Percentiles rank a stretch among this genome's conserved stretches.
These are phyloP conservation scores for Abrus precatorius DNA, from an alignment of 306 rosid species.

Conservation along the genomic window DNA sequence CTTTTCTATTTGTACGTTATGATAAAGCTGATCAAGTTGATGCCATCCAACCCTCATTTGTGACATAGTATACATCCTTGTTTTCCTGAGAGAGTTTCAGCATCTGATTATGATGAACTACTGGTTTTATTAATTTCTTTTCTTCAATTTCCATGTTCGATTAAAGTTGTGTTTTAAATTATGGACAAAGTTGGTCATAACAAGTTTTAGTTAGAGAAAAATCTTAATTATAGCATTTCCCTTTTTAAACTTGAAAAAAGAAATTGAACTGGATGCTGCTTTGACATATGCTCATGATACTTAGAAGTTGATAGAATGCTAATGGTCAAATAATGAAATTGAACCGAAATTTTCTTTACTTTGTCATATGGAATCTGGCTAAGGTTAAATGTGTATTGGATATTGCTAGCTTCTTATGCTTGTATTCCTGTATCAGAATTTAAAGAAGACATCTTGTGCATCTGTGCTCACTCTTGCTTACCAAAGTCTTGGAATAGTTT, in stretches of 20 bases:
- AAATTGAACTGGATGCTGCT: background rate
- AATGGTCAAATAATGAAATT: background rate
- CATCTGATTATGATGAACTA: conserved; percentile 8
- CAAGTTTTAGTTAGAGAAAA: background rate
- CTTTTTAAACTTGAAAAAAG: background rate
- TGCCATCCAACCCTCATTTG: background rate
- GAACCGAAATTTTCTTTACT: background rate
- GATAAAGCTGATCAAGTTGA: background rate
- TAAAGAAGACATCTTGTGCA: conserved; percentile 63
- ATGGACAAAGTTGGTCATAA: background rate
- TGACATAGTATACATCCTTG: no score
- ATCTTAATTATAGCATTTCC: conserved; percentile 9
- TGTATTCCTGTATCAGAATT: conserved; percentile 58
- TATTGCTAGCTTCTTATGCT: conserved; percentile 21
- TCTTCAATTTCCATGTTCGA: background rate
- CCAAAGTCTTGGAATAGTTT: conserved; percentile 90
- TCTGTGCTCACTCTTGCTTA: conserved; percentile 73
- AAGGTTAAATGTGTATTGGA: conserved; percentile 5
- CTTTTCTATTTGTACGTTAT: conserved; percentile 14
- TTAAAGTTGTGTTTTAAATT: conserved; percentile 3
- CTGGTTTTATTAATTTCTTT: background rate
- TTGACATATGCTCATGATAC: background rate
- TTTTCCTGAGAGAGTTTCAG: background rate
- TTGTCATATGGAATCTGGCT: background rate
- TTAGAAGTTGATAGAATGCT: conserved; percentile 15